Conservation (phyloP, 768 basidiomycete genomes). For the Trametes elegans region DNA sequence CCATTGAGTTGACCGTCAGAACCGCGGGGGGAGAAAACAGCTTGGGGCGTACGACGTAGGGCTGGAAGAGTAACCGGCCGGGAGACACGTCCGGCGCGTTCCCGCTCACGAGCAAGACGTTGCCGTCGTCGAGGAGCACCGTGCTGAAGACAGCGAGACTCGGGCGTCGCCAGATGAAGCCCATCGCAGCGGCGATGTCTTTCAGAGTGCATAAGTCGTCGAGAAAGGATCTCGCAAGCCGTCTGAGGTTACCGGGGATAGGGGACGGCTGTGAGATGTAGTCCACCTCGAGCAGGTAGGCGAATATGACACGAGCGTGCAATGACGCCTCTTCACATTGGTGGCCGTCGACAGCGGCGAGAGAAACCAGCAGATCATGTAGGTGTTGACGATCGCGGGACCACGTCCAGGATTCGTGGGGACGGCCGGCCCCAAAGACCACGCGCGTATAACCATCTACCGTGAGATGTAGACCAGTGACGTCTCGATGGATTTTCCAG, state of each 20-base stretch:
- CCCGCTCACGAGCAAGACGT: constrained; percentile 8
- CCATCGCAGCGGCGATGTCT: constrained; percentile 5
- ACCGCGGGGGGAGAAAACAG: constrained; percentile 13
- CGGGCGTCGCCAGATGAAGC: constrained; percentile 2
- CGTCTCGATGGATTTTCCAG: background rate
- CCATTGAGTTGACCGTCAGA: constrained; percentile 6
- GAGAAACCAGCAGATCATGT: background rate
- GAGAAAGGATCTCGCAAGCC: background rate
- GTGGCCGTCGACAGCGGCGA: background rate
- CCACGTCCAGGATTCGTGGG: constrained; percentile 1
- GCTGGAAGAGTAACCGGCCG: constrained; percentile 5
- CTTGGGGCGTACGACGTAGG: constrained; percentile 5
- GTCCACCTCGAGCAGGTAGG: constrained; percentile 4
- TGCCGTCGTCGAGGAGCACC: background rate
- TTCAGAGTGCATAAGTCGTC: background rate
- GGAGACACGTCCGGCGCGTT: background rate
- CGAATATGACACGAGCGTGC: constrained; percentile 5
- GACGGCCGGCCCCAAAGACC: background rate
- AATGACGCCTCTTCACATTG: background rate
- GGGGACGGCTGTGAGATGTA: constrained; percentile 1
- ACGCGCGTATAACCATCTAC: background rate
- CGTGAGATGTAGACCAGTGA: background rate
- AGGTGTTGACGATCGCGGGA: background rate
- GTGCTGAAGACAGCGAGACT: constrained; percentile 2
- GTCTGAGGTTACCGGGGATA: background rate